phyloP scores from a whole-genome alignment of 139 green algal species.

The Chloropicon primus region DNA sequence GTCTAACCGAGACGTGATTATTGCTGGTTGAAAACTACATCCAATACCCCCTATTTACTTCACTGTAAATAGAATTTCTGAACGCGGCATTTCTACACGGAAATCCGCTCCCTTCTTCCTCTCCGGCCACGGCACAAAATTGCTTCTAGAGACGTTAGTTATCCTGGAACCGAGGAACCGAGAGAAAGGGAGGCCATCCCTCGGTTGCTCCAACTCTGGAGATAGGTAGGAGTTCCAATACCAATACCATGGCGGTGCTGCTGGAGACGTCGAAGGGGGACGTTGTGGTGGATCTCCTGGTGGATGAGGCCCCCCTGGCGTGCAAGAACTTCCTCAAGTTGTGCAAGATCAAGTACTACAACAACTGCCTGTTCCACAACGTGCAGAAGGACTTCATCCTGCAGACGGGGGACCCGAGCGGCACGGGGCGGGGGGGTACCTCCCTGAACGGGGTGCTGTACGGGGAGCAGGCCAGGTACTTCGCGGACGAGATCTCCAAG shows the following conservation, averaged over 20 bases:
- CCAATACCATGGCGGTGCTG: conserved; percentile 93
- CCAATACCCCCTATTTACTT: not conserved
- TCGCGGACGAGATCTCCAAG: conserved; percentile 77
- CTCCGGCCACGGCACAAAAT: too few relatives aligned
- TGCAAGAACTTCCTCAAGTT: conserved; percentile 90
- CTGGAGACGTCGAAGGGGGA: conserved; percentile 90
- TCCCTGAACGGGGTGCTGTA: conserved; percentile 58
- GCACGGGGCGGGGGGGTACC: conserved; percentile 72
- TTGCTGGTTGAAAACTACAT: not conserved
- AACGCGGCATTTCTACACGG: not conserved
- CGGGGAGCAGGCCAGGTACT: conserved; percentile 74
- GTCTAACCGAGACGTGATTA: not conserved
- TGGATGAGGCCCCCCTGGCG: conserved; percentile 62
- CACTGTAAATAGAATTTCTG: not conserved
- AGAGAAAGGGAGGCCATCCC: too few relatives aligned
- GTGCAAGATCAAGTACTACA: conserved; percentile 91
- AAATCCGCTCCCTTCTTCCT: not conserved
- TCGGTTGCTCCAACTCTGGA: too few relatives aligned
- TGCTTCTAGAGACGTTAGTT: too few relatives aligned
- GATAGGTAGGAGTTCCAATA: too few relatives aligned
- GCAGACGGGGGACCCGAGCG: conserved; percentile 76
- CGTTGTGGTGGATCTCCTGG: conserved; percentile 80
- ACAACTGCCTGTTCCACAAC: conserved; percentile 82
- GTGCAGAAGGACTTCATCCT: conserved; percentile 73
- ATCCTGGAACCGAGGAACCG: too few relatives aligned